Evolutionary conservation across 176 grass and related monocot species (phyloP).

Genomic region (Bonia amplexicaulis): DNA sequence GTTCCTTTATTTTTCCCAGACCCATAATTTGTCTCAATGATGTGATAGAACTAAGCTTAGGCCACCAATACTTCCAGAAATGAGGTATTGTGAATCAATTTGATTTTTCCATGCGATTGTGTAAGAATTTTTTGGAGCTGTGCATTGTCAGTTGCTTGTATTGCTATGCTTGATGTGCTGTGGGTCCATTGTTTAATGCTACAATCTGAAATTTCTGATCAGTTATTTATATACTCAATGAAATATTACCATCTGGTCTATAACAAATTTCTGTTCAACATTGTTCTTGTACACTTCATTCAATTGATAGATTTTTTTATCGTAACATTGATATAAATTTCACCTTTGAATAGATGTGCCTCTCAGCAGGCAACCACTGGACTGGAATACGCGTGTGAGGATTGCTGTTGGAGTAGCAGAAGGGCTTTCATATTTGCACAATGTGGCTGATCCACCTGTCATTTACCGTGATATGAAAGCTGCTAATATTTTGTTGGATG

Average conservation of each 20-base stretch:
- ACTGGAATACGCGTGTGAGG: slow-evolving; percentile 88
- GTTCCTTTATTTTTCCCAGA: slow-evolving; percentile 6
- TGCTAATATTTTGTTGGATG: slow-evolving; percentile 73
- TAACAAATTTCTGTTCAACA: not conserved
- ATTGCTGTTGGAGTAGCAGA: slow-evolving; percentile 80
- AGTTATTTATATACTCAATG: not conserved
- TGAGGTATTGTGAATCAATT: not conserved
- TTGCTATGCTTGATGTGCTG: not conserved
- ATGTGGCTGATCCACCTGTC: slow-evolving; percentile 81
- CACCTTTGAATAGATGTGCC: slow-evolving; percentile 55
- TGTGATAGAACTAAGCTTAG: not conserved
- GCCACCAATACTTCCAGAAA: not conserved
- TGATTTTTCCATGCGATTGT: not conserved
- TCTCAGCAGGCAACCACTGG: slow-evolving; percentile 52
- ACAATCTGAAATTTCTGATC: not conserved
- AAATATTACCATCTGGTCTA: not conserved
- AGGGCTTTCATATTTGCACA: slow-evolving; percentile 80
- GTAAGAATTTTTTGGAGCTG: not conserved
- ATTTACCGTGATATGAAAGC: slow-evolving; percentile 96
- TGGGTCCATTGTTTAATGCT: not conserved
- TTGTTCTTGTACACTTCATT: not conserved
- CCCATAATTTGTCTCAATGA: not conserved
- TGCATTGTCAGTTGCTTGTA: not conserved
- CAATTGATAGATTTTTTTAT: not conserved
- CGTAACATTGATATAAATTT: not conserved